Evolutionary conservation across 192 early-diverging fungal species (phyloP).

Genomic region (Coemansia asiatica): DNA sequence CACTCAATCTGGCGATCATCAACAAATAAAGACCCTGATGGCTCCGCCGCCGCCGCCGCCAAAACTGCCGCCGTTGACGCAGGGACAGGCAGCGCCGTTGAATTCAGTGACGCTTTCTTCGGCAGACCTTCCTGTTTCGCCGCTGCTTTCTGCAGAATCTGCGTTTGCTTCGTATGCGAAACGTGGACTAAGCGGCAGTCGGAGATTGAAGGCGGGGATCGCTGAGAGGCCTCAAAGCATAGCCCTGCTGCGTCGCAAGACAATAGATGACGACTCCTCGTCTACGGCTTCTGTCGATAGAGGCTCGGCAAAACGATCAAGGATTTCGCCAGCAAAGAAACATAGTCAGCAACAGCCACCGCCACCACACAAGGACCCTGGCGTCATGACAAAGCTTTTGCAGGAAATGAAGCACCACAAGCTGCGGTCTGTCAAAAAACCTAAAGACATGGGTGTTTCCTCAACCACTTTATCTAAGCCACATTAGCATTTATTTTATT

Average conservation of each 20-base stretch:
- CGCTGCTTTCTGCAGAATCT: not conserved
- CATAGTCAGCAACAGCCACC: not conserved
- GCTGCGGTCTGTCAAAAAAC: conserved; percentile 39
- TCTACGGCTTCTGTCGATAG: conserved; percentile 13
- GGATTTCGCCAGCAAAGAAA: not conserved
- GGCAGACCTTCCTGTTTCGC: conserved; percentile 3
- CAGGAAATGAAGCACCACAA: conserved; percentile 50
- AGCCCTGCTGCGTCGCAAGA: conserved; percentile 4
- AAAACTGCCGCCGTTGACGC: conserved; percentile 17
- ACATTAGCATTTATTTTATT: not conserved
- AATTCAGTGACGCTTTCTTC: not conserved
- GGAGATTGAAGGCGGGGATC: not conserved
- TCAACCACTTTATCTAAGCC: conserved; percentile 10
- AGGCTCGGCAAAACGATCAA: conserved; percentile 1
- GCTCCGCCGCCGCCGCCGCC: conserved; percentile 11
- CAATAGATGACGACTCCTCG: not conserved
- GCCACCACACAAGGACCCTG: conserved; percentile 45
- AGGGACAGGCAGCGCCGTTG: too few relatives aligned
- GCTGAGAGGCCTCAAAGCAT: conserved; percentile 11
- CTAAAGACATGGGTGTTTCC: conserved; percentile 36
- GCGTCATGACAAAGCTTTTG: conserved; percentile 45
- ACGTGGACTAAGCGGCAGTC: not conserved
- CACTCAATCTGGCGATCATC: not conserved
- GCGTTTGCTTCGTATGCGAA: not conserved
- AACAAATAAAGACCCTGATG: not conserved